phyloP scores from a whole-genome alignment of 805 yeast species.

The Candida stauntonica region DNA sequence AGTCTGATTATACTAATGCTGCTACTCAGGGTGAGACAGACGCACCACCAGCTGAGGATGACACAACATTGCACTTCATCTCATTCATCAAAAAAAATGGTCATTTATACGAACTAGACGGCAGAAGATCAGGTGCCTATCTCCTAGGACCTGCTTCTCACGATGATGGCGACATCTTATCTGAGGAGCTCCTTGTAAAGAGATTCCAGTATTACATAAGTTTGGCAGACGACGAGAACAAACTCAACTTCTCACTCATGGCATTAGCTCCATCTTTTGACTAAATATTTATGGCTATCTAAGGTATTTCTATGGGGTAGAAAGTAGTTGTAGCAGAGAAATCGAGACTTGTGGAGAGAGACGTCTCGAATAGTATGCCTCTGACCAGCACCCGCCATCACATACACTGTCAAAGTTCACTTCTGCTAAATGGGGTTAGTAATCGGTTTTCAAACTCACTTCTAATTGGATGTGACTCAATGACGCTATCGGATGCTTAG shows the following conservation, averaged over 20 bases:
- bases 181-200: slow-evolving; percentile 43
- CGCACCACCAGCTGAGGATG: slow-evolving; percentile 55
- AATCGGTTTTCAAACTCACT: background rate
- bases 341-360: background rate
- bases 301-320: no score
- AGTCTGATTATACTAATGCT: slow-evolving; percentile 38
- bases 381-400: no score
- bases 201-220: slow-evolving; percentile 67
- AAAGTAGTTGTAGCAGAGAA: background rate
- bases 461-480: background rate
- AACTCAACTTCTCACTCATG: slow-evolving; percentile 67
- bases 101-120: slow-evolving; percentile 80
- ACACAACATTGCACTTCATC: slow-evolving; percentile 69
- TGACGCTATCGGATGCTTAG: no score
- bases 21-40: slow-evolving; percentile 42
- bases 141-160: slow-evolving; percentile 41
- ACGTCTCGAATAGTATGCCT: background rate
- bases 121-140: slow-evolving; percentile 75
- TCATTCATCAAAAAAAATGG: slow-evolving; percentile 58
- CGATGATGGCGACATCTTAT: slow-evolving; percentile 44
- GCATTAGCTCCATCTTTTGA: slow-evolving; percentile 62
- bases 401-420: background rate
- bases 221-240: slow-evolving; percentile 53
- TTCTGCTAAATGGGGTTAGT: background rate
- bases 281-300: slow-evolving; percentile 3